phyloP scores from a whole-genome alignment of 164 flowering plant genomes.

The Akebia trifoliata region DNA sequence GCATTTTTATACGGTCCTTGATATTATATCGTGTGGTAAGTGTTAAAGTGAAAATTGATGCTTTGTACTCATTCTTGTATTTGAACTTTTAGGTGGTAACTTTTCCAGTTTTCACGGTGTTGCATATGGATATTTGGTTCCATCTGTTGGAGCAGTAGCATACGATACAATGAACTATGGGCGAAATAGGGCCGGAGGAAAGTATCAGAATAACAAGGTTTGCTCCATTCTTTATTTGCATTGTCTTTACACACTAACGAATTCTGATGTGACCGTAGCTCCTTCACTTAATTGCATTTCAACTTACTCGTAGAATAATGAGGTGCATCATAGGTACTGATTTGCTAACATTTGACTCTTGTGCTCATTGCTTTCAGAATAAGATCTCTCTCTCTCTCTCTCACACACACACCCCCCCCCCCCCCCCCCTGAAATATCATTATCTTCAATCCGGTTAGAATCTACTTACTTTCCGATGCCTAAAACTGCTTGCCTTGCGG shows the following conservation, averaged over 20 bases:
- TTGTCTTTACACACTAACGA: not conserved
- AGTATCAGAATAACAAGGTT: constrained; percentile 70
- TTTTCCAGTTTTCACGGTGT: constrained; percentile 42
- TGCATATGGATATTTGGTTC: constrained; percentile 42
- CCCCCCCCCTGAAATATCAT: no score
- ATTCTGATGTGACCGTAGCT: no score
- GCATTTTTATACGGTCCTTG: constrained; percentile 6
- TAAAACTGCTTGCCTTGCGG: not conserved
- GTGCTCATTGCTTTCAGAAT: no score
- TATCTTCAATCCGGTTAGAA: no score
- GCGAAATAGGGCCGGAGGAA: constrained; percentile 51
- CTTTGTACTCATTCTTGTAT: constrained; percentile 12
- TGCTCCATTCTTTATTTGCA: not conserved
- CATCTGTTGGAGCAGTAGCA: constrained; percentile 49
- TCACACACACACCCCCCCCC: no score
- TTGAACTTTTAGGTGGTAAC: constrained; percentile 42
- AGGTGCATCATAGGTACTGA: no score
- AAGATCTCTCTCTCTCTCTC: no score
- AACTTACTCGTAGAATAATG: not conserved
- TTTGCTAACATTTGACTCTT: no score
- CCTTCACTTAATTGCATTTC: not conserved
- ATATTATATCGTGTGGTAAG: not conserved
- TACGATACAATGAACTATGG: constrained; percentile 50
- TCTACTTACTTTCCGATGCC: no score
- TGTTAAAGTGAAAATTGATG: constrained; percentile 14